Evolutionary conservation across 306 rosid species (phyloP).

Genomic region (Vicia faba): DNA sequence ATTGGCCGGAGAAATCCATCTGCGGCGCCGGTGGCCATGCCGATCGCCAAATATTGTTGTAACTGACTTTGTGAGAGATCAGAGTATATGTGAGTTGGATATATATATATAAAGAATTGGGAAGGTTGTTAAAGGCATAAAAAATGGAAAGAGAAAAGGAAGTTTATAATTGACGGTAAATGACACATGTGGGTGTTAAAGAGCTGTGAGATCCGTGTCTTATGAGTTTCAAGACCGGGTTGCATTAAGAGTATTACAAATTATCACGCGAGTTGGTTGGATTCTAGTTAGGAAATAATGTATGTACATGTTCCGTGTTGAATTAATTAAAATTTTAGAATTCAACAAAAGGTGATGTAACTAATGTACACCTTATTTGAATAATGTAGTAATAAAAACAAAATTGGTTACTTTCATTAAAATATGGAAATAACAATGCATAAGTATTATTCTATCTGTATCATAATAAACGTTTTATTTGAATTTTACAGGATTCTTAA

Average conservation of each 20-base stretch:
- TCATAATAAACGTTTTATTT: too few species aligned
- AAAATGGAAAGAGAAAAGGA: neutral
- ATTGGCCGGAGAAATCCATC: slow-evolving; percentile 53
- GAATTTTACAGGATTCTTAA: too few species aligned
- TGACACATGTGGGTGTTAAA: slow-evolving; percentile 35
- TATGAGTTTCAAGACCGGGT: slow-evolving; percentile 36
- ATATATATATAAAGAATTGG: neutral
- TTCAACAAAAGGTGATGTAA: neutral
- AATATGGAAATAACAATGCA: too few species aligned
- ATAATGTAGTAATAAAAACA: too few species aligned
- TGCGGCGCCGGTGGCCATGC: slow-evolving; percentile 49
- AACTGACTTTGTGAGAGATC: too few species aligned
- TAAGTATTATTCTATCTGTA: too few species aligned
- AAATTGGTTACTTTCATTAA: too few species aligned
- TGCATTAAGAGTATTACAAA: neutral
- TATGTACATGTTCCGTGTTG: neutral
- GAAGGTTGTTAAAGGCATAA: neutral
- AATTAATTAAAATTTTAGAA: neutral
- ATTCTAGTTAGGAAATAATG: slow-evolving; percentile 2
- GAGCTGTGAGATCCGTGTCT: slow-evolving; percentile 42
- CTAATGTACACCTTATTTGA: too few species aligned
- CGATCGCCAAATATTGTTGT: slow-evolving; percentile 1
- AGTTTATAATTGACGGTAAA: slow-evolving; percentile 4
- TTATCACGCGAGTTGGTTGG: neutral
- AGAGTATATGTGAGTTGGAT: too few species aligned